phyloP scores from a whole-genome alignment of 2,329 filamentous ascomycete genomes.

The Fusarium nodosum region DNA sequence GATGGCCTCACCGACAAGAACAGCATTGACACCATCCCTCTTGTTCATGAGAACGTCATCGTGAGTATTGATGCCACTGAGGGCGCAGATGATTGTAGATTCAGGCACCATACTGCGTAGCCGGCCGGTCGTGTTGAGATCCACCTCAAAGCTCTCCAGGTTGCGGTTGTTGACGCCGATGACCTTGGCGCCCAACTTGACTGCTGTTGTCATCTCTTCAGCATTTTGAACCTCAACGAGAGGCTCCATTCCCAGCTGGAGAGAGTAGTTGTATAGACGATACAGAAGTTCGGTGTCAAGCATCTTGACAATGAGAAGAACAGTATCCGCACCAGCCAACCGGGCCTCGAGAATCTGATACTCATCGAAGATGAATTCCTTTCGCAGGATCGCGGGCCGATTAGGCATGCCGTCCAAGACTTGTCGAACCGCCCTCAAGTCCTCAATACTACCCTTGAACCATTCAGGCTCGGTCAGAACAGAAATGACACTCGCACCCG shows the following conservation, averaged over 20 bases:
- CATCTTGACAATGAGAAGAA: slow-evolving; percentile 99
- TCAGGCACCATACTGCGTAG: slow-evolving; percentile 88
- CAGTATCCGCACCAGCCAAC: slow-evolving; percentile 92
- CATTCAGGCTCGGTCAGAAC: slow-evolving; percentile 98
- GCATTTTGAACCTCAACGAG: slow-evolving; percentile 96
- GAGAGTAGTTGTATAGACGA: slow-evolving; percentile 87
- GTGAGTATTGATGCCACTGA: slow-evolving; percentile 92
- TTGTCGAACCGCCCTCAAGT: slow-evolving; percentile 87
- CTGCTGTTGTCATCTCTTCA: slow-evolving; percentile 90
- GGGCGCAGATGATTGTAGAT: slow-evolving; percentile 88
- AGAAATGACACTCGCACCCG: slow-evolving; percentile 96
- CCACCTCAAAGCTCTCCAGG: slow-evolving; percentile 95
- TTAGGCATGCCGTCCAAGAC: slow-evolving; percentile 93
- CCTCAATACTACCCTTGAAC: slow-evolving; percentile 99
- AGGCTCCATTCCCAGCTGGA: slow-evolving; percentile 94
- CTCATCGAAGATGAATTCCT: slow-evolving; percentile 98
- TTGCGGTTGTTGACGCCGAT: slow-evolving; percentile 99
- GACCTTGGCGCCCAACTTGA: slow-evolving; percentile 87
- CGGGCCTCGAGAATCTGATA: slow-evolving; percentile 98
- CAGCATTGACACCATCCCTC: slow-evolving; percentile 89
- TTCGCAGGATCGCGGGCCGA: slow-evolving; percentile 89
- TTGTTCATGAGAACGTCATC: slow-evolving; percentile 91
- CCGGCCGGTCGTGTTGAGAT: slow-evolving; percentile 90
- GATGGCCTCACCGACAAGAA: slow-evolving; percentile 94
- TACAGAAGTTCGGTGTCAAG: slow-evolving; percentile 80